These are phyloP conservation scores for Fusarium sacchari DNA, from an alignment of 2,329 filamentous ascomycete genomes.

Conservation along the genomic window DNA sequence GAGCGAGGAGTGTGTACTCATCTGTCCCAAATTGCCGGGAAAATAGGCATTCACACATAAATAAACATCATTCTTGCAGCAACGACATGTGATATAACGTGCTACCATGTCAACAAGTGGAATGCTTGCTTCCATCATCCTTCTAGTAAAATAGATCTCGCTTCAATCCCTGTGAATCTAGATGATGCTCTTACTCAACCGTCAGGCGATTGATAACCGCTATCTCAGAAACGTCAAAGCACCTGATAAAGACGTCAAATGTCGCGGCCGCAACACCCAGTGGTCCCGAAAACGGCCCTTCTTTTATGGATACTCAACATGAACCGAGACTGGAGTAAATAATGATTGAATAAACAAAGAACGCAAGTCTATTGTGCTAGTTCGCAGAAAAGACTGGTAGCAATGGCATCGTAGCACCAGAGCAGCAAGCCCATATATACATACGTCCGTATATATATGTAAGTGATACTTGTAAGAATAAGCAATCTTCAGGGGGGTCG, in stretches of 20 bases:
- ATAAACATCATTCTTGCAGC: background rate
- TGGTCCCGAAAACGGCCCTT: slow-evolving; percentile 23
- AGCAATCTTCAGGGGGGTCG: slow-evolving; percentile 14
- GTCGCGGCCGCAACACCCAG: background rate
- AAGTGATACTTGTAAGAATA: slow-evolving; percentile 7
- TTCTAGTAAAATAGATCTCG: slow-evolving; percentile 10
- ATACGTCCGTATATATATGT: slow-evolving; percentile 11
- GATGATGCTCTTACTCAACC: background rate
- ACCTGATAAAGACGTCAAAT: slow-evolving; percentile 17
- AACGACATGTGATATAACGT: slow-evolving; percentile 1
- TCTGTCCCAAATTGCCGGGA: background rate
- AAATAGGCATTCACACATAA: background rate
- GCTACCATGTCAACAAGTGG: background rate
- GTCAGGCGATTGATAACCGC: slow-evolving; percentile 5
- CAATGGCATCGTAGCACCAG: background rate
- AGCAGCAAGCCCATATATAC: slow-evolving; percentile 15
- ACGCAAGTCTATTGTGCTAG: slow-evolving; percentile 28
- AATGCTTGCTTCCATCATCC: slow-evolving; percentile 4
- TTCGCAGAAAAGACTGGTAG: slow-evolving; percentile 20
- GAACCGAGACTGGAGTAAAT: background rate
- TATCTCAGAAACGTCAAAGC: slow-evolving; percentile 9
- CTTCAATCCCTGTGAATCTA: background rate
- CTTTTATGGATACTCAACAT: background rate
- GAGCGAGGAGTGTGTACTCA: background rate
- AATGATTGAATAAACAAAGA: slow-evolving; percentile 5